Percentiles rank a stretch among this genome's conserved stretches.
phyloP scores from a whole-genome alignment of 2,329 filamentous ascomycete genomes.

The Aquanectria penicillioides region DNA sequence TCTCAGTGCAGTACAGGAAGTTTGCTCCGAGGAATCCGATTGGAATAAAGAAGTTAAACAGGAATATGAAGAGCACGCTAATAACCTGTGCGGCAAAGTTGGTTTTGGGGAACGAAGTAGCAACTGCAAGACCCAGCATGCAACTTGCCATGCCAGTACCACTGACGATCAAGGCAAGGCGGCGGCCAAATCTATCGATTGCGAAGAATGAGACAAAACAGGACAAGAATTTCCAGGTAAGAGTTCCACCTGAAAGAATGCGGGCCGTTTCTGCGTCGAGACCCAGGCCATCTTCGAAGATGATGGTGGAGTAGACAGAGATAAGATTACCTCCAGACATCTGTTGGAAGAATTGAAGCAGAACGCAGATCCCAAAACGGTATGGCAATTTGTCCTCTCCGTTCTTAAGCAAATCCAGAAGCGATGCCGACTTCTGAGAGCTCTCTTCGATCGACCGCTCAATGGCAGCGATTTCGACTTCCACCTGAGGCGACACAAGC shows the following conservation, averaged over 20 bases:
- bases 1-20: not conserved
- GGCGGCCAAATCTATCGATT: not conserved
- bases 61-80: not conserved
- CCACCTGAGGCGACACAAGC: not conserved
- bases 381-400: not conserved
- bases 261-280: not conserved
- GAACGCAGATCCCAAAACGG: not conserved
- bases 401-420: not conserved
- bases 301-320: conserved; percentile 1
- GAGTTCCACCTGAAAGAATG: not conserved
- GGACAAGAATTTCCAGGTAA: not conserved
- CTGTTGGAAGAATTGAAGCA: conserved; percentile 3
- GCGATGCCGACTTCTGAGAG: not conserved
- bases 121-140: not conserved
- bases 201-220: not conserved
- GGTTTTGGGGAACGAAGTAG: not conserved
- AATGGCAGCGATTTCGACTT: not conserved
- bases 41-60: not conserved
- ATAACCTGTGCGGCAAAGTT: not conserved
- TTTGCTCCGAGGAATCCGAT: conserved; percentile 2
- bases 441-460: not conserved
- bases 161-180: not conserved
- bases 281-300: not conserved
- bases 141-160: not conserved
- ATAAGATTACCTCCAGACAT: not conserved